Percentiles rank a stretch among this genome's conserved stretches.
phyloP scores from a whole-genome alignment of 805 yeast species.

The Ogataea methylovora region DNA sequence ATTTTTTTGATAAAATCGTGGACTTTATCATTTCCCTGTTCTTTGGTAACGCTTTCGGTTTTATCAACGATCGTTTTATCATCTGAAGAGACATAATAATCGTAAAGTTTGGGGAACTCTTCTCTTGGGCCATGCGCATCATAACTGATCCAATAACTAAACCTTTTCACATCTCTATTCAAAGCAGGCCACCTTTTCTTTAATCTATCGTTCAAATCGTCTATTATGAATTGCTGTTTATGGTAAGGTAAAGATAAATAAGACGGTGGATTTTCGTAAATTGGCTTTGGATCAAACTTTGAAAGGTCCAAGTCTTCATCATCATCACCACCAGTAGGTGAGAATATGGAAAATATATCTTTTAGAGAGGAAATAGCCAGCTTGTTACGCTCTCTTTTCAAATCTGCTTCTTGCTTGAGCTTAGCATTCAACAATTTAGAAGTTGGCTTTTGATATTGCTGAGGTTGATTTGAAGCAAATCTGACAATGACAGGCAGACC shows the following conservation, averaged over 20 bases:
- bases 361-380: conserved; percentile 32
- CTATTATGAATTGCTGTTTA: conserved; percentile 50
- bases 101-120: conserved; percentile 38
- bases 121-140: conserved; percentile 70
- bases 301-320: conserved; percentile 24
- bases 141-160: conserved; percentile 55
- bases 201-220: conserved; percentile 34
- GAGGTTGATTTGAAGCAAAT: no score
- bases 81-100: conserved; percentile 9
- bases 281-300: conserved; percentile 25
- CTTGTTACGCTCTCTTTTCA: conserved; percentile 24
- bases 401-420: conserved; percentile 19
- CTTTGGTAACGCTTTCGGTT: background rate
- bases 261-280: conserved; percentile 21
- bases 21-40: background rate
- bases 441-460: conserved; percentile 11
- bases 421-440: conserved; percentile 14
- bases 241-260: conserved; percentile 31
- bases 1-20: background rate
- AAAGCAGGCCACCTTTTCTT: conserved; percentile 51
- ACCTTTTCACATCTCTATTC: conserved; percentile 40
- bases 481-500: no score
- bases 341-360: conserved; percentile 28
- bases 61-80: background rate
- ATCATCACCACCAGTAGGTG: conserved; percentile 20